phyloP scores from a whole-genome alignment of 179 eudicot species.

The Silene vulgaris region DNA sequence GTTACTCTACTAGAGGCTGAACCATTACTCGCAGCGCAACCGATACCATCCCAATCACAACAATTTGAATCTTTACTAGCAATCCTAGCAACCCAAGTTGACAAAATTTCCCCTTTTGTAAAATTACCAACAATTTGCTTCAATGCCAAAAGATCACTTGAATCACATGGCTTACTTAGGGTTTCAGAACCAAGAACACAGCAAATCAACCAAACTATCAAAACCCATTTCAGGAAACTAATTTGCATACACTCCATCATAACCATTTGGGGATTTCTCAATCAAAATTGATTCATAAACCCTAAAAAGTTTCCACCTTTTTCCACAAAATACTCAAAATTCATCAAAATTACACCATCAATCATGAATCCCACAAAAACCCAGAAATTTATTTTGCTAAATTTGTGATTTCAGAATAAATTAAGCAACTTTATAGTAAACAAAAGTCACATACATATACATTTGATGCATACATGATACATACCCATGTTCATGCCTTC shows the following conservation, averaged over 20 bases:
- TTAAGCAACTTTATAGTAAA: slow-evolving; percentile 18
- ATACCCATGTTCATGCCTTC: slow-evolving; percentile 22
- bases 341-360: slow-evolving; percentile 18
- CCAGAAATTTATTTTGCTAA: slow-evolving; percentile 20
- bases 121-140: slow-evolving; percentile 64
- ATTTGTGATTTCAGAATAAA: slow-evolving; percentile 8
- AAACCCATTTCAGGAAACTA: slow-evolving; percentile 40
- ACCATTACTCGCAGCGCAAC: slow-evolving; percentile 38
- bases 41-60: slow-evolving; percentile 77
- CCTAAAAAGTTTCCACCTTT: slow-evolving; percentile 20
- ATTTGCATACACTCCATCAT: slow-evolving; percentile 30
- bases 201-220: slow-evolving; percentile 42
- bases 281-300: background rate
- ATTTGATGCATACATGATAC: background rate
- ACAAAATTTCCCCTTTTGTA: slow-evolving; percentile 42
- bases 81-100: slow-evolving; percentile 44
- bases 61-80: slow-evolving; percentile 34
- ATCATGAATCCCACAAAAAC: slow-evolving; percentile 25
- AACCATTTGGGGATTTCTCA: slow-evolving; percentile 13
- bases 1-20: slow-evolving; percentile 43
- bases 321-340: slow-evolving; percentile 15
- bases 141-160: slow-evolving; percentile 58
- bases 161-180: slow-evolving; percentile 47
- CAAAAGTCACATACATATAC: slow-evolving; percentile 17
- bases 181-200: slow-evolving; percentile 35